Percentiles rank a stretch among this genome's conserved stretches.
Conservation (phyloP, 2,329 filamentous ascomycete species). For the Fusarium nematophilum region DNA sequence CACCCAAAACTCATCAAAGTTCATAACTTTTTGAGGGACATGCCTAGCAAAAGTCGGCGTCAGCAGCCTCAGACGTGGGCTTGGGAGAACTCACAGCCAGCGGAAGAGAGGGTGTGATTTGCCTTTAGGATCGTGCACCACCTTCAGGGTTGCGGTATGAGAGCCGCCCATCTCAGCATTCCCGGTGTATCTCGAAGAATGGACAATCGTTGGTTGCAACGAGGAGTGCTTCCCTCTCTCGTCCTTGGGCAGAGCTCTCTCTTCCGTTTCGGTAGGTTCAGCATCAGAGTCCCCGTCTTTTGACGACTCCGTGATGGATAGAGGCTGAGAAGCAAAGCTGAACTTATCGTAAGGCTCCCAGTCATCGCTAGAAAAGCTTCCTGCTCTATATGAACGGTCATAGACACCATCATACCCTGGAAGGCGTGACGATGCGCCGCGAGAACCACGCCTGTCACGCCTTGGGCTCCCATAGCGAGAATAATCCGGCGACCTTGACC, state of each 20-base stretch:
- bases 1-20: conserved; percentile 57
- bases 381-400: conserved; percentile 6
- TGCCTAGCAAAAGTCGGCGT: conserved; percentile 47
- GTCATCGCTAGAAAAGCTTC: conserved; percentile 40
- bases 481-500: conserved; percentile 18
- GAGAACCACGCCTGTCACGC: conserved; percentile 9
- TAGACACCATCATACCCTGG: conserved; percentile 14
- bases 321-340: conserved; percentile 36
- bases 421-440: conserved; percentile 2
- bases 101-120: conserved; percentile 52
- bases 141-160: conserved; percentile 50
- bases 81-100: conserved; percentile 51
- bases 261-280: conserved; percentile 44
- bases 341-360: conserved; percentile 47
- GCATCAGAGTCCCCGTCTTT: conserved; percentile 46
- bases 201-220: conserved; percentile 43
- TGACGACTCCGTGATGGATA: conserved; percentile 35
- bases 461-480: conserved; percentile 6
- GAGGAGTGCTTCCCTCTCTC: conserved; percentile 10
- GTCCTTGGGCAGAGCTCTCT: conserved; percentile 27
- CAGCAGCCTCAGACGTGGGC: too few species aligned
- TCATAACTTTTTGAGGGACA: conserved; percentile 54
- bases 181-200: conserved; percentile 53
- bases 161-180: conserved; percentile 51
- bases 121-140: conserved; percentile 48